Evolutionary conservation across 2,329 filamentous ascomycete species (phyloP), one percentile per base, ranked within the genome.

Genomic region (Scolecobasidium constrictum): DNA sequence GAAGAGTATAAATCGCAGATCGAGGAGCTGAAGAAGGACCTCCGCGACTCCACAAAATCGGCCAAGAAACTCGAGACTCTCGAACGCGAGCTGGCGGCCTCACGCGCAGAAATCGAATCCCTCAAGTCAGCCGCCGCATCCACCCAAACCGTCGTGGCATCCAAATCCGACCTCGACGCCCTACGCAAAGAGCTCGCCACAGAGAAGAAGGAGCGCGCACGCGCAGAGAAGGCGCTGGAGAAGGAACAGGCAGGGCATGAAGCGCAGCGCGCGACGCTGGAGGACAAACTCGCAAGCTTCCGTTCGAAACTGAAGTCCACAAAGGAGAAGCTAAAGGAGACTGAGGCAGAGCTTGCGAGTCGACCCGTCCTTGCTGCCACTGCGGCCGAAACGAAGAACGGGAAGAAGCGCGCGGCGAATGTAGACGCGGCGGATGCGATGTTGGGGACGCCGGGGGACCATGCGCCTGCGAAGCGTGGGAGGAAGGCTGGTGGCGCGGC

Each of bases 301-400:
- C 78, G 78, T 53, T 71, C 72, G 43, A 88, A 87, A 58, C 63
- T 90, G 16, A 77, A 76, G 41, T 69, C 75, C 7, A 73, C 77
- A 0, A 86, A 86, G 47, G 77, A 82, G 22, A 79, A 86, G 54
- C 71, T 92, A 19, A 86, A 85, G 56, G 74, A 81, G 54, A 68
- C 68, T 28, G 72, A 78, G 49, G 61, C 59, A 33, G 69, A 69
- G 47, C 59, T 71, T 41, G 49, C 55, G n/a, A 53, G 57, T 38
- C 56, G 56, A 15, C 52, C 56, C 12, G 26, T n/a, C 9, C 9
- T 7, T 31, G 46, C 49, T 4, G 58, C 53, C 39, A 47, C 52
- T 1, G 53, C 54, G 22, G 53, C 57, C 11, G 54, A 59, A 35
- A 53, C 55, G 20, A 69, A 67, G 53, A 60, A 57, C 43, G 50